These are phyloP conservation scores for Podila clonocystis DNA, from an alignment of 192 early-diverging fungal species.

Conservation along the genomic window DNA sequence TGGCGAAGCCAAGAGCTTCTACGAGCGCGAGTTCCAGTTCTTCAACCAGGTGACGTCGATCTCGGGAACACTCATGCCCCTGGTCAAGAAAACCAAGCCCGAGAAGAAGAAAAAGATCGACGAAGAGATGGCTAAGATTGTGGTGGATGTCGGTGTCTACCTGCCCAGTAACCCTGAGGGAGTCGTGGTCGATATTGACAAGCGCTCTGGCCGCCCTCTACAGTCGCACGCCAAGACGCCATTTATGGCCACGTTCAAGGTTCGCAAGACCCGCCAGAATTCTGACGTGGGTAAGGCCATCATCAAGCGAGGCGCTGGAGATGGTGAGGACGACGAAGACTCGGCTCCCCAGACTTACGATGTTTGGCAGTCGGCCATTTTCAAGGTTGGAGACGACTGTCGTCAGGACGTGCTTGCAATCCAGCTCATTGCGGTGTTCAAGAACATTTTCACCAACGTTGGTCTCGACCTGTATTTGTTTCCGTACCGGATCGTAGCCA, in stretches of 20 bases:
- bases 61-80: constrained; percentile 96
- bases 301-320: constrained; percentile 34
- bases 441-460: constrained; percentile 90
- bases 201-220: constrained; percentile 91
- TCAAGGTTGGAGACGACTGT: constrained; percentile 99
- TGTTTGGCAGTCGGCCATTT: constrained; percentile 90
- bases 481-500: constrained; percentile 97
- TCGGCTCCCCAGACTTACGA: constrained; percentile 52
- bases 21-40: constrained; percentile 96
- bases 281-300: constrained; percentile 63
- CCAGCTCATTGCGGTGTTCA: constrained; percentile 97
- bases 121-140: constrained; percentile 94
- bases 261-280: constrained; percentile 68
- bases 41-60: constrained; percentile 96
- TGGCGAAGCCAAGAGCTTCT: constrained; percentile 89
- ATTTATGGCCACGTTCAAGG: constrained; percentile 98
- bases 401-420: constrained; percentile 97
- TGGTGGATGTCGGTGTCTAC: constrained; percentile 96
- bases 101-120: constrained; percentile 99
- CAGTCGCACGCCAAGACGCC: constrained; percentile 99
- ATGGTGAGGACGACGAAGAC: constrained; percentile 29
- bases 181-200: constrained; percentile 93
- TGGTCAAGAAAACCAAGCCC: constrained; percentile 85
- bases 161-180: constrained; percentile 97
- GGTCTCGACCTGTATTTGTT: constrained; percentile 95